Conservation (phyloP, 2,329 filamentous ascomycete genomes). For the Cercospora sesami region DNA sequence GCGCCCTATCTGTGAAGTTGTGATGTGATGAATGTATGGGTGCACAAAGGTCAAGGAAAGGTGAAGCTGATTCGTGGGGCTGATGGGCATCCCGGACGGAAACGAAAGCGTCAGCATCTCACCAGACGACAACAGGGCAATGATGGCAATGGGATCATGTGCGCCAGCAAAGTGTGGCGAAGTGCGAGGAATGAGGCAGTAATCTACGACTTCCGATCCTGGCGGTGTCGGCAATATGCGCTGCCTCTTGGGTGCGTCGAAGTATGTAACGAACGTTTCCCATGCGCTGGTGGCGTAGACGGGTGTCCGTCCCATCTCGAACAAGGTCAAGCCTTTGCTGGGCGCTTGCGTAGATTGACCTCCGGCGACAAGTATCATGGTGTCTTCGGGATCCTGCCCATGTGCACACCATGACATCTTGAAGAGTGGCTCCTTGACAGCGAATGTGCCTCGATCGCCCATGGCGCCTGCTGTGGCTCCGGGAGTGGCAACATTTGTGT, state of each 20-base stretch:
- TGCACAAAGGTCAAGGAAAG: constrained; percentile 85
- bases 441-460: constrained; percentile 51
- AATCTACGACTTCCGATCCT: constrained; percentile 74
- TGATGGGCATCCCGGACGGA: constrained; percentile 86
- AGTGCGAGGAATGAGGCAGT: constrained; percentile 76
- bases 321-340: constrained; percentile 77
- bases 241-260: constrained; percentile 71
- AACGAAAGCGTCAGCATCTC: constrained; percentile 90
- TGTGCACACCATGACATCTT: constrained; percentile 92
- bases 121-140: constrained; percentile 78
- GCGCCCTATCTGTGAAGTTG: constrained; percentile 72
- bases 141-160: constrained; percentile 84
- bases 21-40: constrained; percentile 76
- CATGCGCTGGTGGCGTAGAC: constrained; percentile 89
- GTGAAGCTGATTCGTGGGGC: constrained; percentile 88
- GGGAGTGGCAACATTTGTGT: constrained; percentile 71
- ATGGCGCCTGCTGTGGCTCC: constrained; percentile 31
- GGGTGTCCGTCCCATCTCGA: constrained; percentile 86
- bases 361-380: constrained; percentile 80
- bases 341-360: constrained; percentile 68
- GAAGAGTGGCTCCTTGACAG: constrained; percentile 70
- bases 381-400: constrained; percentile 81
- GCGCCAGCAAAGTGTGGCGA: constrained; percentile 85
- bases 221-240: constrained; percentile 72
- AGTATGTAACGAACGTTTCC: constrained; percentile 76